A percentile compares a stretch with the other conserved stretches of the same genome.
phyloP scores from a whole-genome alignment of 1,139 yeast genomes.

The Sugiyamaella castrensis region DNA sequence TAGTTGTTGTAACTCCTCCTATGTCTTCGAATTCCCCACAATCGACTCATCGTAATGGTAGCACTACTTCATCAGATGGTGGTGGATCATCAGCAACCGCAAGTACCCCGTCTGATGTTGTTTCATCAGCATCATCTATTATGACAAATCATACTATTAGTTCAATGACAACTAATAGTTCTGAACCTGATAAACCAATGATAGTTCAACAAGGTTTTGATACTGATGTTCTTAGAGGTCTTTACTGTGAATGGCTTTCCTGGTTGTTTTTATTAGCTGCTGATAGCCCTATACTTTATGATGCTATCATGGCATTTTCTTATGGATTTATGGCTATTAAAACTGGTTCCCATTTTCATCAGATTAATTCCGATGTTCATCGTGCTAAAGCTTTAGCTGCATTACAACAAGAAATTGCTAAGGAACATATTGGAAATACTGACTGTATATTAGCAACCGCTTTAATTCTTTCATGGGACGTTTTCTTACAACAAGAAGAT shows the following conservation, averaged over 20 bases:
- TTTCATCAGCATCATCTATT: slow-evolving; percentile 4
- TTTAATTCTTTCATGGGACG: slow-evolving; percentile 35
- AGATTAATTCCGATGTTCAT: slow-evolving; percentile 29
- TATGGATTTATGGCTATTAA: slow-evolving; percentile 30
- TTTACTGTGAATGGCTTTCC: slow-evolving; percentile 33
- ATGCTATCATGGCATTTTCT: slow-evolving; percentile 34
- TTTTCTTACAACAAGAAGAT: slow-evolving; percentile 33
- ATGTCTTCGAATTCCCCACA: slow-evolving; percentile 5
- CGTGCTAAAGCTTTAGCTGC: slow-evolving; percentile 32
- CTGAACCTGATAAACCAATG: slow-evolving; percentile 7
- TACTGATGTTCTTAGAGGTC: slow-evolving; percentile 32
- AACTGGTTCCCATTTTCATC: slow-evolving; percentile 22
- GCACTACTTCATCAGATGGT: slow-evolving; percentile 4
- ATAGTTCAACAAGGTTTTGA: slow-evolving; percentile 34
- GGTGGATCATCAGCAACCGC: slow-evolving; percentile 1
- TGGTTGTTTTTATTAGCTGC: slow-evolving; percentile 26
- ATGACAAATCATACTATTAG: slow-evolving; percentile 2
- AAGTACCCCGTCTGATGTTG: slow-evolving; percentile 3
- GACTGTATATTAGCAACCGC: slow-evolving; percentile 33
- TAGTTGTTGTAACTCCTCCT: slow-evolving; percentile 9
- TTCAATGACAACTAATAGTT: neutral
- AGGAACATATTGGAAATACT: slow-evolving; percentile 25
- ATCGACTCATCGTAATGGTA: slow-evolving; percentile 3
- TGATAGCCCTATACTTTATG: slow-evolving; percentile 31
- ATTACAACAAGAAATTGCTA: slow-evolving; percentile 27